Conservation (phyloP, 352 stramenopile genomes). For the Pythium scleroteichum region DNA sequence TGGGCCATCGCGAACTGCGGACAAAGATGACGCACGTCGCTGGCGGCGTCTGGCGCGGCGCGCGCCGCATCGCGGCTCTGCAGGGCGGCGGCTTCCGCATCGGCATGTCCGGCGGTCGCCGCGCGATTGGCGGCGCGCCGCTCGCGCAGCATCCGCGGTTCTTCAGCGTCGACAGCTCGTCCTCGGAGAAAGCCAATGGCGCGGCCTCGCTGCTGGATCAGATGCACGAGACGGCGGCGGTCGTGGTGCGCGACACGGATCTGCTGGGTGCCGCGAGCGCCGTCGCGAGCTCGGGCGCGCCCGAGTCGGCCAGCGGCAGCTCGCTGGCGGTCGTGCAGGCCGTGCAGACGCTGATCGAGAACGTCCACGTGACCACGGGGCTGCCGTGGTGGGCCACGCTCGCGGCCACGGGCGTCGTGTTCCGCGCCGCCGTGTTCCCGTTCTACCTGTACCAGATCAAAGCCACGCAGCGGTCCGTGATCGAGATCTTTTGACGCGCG, state of each 20-base stretch:
- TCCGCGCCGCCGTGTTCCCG: slow-evolving; percentile 68
- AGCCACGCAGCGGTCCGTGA: slow-evolving; percentile 51
- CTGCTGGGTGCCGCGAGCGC: slow-evolving; percentile 11
- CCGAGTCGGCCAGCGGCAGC: slow-evolving; percentile 16
- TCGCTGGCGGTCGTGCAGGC: slow-evolving; percentile 48
- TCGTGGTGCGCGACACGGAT: slow-evolving; percentile 18
- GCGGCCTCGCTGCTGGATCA: slow-evolving; percentile 4
- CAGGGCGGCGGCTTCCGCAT: neutral
- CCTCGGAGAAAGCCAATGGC: neutral
- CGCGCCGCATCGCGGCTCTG: slow-evolving; percentile 5
- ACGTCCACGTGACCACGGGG: slow-evolving; percentile 61
- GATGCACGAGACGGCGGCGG: slow-evolving; percentile 9
- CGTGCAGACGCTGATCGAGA: slow-evolving; percentile 60
- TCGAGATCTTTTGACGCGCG: neutral
- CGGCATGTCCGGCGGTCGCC: neutral
- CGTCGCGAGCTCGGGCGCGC: slow-evolving; percentile 1
- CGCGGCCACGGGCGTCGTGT: slow-evolving; percentile 56
- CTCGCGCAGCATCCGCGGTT: slow-evolving; percentile 14
- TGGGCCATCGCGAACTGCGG: neutral
- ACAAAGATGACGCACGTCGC: slow-evolving; percentile 17
- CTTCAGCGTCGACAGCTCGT: slow-evolving; percentile 15
- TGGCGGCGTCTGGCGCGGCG: slow-evolving; percentile 2
- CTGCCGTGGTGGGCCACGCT: slow-evolving; percentile 81
- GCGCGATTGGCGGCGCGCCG: neutral
- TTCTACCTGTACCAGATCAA: slow-evolving; percentile 77